These are phyloP conservation scores for Keqinozyma sinolaborantium DNA, from an alignment of 1,139 yeast genomes.

Conservation along the genomic window DNA sequence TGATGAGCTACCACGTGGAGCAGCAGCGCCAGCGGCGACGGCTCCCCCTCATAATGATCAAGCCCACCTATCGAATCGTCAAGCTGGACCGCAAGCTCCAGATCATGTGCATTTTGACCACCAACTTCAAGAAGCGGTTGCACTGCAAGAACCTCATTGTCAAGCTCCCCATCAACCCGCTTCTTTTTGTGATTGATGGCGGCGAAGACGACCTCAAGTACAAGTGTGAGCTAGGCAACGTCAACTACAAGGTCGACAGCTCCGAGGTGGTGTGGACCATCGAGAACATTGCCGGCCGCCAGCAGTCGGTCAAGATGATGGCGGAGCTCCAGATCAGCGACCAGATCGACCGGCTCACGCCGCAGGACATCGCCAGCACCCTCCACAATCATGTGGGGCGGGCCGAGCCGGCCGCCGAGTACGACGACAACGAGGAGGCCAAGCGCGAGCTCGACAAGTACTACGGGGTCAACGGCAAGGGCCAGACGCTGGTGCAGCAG, in stretches of 20 bases:
- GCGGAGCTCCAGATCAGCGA: conserved; percentile 29
- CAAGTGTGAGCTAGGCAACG: conserved; percentile 41
- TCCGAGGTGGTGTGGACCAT: conserved; percentile 62
- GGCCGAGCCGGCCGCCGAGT: conserved; percentile 4
- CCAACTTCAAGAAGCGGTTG: conserved; percentile 33
- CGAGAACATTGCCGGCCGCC: conserved; percentile 51
- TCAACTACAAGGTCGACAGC: conserved; percentile 38
- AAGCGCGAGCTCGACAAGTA: conserved; percentile 32
- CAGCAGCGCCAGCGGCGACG: conserved; percentile 33
- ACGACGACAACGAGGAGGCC: conserved; percentile 14
- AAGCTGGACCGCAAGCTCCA: conserved; percentile 24
- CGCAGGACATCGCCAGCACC: conserved; percentile 7
- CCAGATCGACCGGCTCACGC: conserved; percentile 4
- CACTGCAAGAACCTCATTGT: conserved; percentile 31
- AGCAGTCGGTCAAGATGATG: conserved; percentile 37
- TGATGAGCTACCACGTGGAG: conserved; percentile 41
- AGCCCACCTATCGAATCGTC: conserved; percentile 31
- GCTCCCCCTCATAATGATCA: conserved; percentile 35
- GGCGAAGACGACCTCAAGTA: conserved; percentile 37
- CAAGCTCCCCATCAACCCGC: conserved; percentile 35
- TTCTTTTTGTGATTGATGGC: conserved; percentile 17
- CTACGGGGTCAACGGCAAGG: conserved; percentile 40
- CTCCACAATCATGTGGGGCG: conserved; percentile 5
- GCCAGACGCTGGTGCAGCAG: conserved; percentile 22
- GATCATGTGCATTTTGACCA: conserved; percentile 30